Base-by-base conservation (phyloP, 2,329 filamentous ascomycete species). In the Xenosphaeropsis pyriputrescens region DNA sequence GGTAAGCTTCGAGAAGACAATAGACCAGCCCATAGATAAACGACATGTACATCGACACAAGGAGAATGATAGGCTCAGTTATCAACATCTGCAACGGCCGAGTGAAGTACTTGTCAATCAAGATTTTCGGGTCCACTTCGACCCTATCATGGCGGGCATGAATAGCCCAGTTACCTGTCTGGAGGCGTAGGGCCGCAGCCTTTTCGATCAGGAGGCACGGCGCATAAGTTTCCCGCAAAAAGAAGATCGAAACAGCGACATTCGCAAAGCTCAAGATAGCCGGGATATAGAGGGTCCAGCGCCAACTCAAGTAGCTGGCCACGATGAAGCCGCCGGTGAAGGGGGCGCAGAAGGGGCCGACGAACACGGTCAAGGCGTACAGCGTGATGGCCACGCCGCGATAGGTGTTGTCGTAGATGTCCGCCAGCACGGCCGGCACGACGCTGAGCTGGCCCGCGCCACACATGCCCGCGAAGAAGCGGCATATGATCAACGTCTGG, bases 381-480 rank as follows among this genome's bases (percentile, higher is more conserved):
- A 74, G 51, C 2, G 71, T 70, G 35, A 74, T 68, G 43, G 70
- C 69, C 31, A 68, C 26, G 40, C 78, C 70, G 45, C 76, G 66
- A 34, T 68, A 71, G 43, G 65, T 62, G 56, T 79, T 75, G 56
- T 75, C 70, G 48, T 79, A 78, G 70, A 82, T 76, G 56, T 85
- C 79, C 16, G 73, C 75, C 57, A 82, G 82, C 37, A 82, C 73
- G 41, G 77, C 79, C 3, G 74, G 78, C 38, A 79, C 78, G 51
- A 83, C 66, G 47, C 82, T 70, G 32, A 85, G 58, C 2, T 76
- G 73, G 42, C 72, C 78, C 37, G 77, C 78, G 18, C 79, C 80
- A 44, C 80, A 80, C 39, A 80, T 79, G 35, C 83, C 82, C 41
- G 63, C 63, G 47, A 86, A 82, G 60, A 89, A 84, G 11, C 83